Conservation (phyloP, 2,329 filamentous ascomycete species). For the Pseudogymnoascus sp. region DNA sequence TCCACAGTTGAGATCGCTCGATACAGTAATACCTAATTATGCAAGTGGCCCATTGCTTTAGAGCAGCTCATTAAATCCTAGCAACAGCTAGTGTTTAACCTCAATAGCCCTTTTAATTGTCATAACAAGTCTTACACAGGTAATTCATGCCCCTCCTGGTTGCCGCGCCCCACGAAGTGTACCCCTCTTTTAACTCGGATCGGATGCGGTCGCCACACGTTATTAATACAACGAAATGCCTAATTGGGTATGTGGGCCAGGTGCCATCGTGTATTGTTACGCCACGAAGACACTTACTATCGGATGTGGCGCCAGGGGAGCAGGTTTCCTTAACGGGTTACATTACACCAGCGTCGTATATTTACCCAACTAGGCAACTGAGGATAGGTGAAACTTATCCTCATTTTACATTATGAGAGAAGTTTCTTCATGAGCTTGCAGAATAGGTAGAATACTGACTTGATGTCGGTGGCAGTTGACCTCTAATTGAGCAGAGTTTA, state of each 20-base stretch:
- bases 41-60: background rate
- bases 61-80: background rate
- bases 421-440: background rate
- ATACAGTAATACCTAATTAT: constrained; percentile 2
- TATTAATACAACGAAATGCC: background rate
- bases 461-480: background rate
- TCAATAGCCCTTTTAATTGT: background rate
- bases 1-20: background rate
- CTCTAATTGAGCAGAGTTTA: background rate
- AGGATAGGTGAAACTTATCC: background rate
- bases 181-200: background rate
- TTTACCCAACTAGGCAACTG: background rate
- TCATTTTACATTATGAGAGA: background rate
- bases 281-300: background rate
- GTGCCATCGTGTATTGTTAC: background rate
- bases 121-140: background rate
- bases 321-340: background rate
- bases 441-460: background rate
- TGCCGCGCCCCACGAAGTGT: background rate
- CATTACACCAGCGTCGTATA: background rate
- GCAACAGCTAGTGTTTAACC: background rate
- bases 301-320: background rate
- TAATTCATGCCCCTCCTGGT: background rate
- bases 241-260: constrained; percentile 1
- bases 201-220: background rate